Conservation (phyloP, 2,329 filamentous ascomycete species). For the Alternaria dauci region DNA sequence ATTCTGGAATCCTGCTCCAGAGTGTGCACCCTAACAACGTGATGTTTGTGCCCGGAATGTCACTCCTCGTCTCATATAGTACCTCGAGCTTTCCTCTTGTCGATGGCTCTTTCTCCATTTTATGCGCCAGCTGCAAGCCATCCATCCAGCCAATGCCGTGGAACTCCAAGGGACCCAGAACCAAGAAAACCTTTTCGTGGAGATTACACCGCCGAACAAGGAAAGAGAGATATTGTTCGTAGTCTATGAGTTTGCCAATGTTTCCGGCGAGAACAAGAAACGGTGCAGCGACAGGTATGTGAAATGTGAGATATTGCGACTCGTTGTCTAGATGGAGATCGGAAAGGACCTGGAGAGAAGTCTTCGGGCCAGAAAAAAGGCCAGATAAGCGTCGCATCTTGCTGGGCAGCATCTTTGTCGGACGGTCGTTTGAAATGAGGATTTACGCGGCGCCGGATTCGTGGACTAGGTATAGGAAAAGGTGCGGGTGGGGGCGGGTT, state of each 20-base stretch:
- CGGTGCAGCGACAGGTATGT: slow-evolving; percentile 39
- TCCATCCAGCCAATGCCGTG: slow-evolving; percentile 35
- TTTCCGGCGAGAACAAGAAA: slow-evolving; percentile 45
- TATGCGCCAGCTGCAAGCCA: slow-evolving; percentile 36
- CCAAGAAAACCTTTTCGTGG: slow-evolving; percentile 41
- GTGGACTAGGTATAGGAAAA: neutral
- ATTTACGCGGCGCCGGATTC: neutral
- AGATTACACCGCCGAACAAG: slow-evolving; percentile 40
- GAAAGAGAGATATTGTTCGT: slow-evolving; percentile 43
- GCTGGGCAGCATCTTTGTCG: slow-evolving; percentile 8
- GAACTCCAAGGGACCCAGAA: slow-evolving; percentile 42
- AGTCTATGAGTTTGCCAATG: slow-evolving; percentile 43
- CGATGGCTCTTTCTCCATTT: slow-evolving; percentile 38
- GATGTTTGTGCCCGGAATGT: slow-evolving; percentile 53
- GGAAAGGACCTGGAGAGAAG: slow-evolving; percentile 43
- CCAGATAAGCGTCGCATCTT: slow-evolving; percentile 37
- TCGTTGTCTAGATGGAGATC: slow-evolving; percentile 44
- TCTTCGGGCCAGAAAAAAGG: slow-evolving; percentile 35
- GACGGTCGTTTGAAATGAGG: neutral
- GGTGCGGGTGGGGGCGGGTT: neutral
- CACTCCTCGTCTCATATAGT: slow-evolving; percentile 55
- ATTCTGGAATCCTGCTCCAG: slow-evolving; percentile 61
- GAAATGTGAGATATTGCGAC: slow-evolving; percentile 43
- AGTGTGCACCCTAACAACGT: slow-evolving; percentile 67
- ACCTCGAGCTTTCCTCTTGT: slow-evolving; percentile 53